Percentiles rank a stretch among this genome's conserved stretches.
Evolutionary conservation across 306 rosid genomes (phyloP).

Genomic region (Senna siamea): DNA sequence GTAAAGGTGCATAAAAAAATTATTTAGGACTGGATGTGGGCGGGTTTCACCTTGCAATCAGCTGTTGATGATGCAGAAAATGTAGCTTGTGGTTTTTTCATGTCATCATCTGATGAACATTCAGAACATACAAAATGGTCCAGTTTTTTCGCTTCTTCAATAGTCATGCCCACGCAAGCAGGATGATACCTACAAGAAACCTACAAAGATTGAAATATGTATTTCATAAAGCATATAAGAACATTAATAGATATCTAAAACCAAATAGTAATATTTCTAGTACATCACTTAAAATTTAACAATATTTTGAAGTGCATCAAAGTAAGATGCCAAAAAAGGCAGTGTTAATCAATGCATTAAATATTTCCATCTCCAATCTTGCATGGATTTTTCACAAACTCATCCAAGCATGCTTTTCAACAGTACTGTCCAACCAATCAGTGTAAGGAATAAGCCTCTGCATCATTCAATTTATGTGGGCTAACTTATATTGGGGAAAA

Average conservation of each 20-base stretch:
- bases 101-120: constrained; percentile 73
- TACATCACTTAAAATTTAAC: constrained; percentile 8
- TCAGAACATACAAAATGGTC: constrained; percentile 88
- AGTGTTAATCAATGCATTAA: not conserved
- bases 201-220: constrained; percentile 37
- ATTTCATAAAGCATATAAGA: constrained; percentile 28
- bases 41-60: constrained; percentile 66
- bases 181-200: constrained; percentile 86
- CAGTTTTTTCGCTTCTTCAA: constrained; percentile 78
- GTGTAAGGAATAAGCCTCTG: constrained; percentile 15
- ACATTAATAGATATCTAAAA: constrained; percentile 14
- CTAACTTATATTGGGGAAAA: constrained; percentile 4
- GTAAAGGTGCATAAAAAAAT: constrained; percentile 1
- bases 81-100: constrained; percentile 58
- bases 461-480: constrained; percentile 11
- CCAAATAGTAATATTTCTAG: not conserved
- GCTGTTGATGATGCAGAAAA: constrained; percentile 57
- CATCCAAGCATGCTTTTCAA: not conserved
- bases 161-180: constrained; percentile 90
- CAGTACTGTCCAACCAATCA: not conserved
- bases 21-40: not conserved
- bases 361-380: constrained; percentile 14
- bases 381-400: not conserved
- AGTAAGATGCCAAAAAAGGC: not conserved
- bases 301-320: constrained; percentile 6